These are phyloP conservation scores for Aspergillus avenaceus DNA, from an alignment of 495 filamentous ascomycete species.

Conservation along the genomic window DNA sequence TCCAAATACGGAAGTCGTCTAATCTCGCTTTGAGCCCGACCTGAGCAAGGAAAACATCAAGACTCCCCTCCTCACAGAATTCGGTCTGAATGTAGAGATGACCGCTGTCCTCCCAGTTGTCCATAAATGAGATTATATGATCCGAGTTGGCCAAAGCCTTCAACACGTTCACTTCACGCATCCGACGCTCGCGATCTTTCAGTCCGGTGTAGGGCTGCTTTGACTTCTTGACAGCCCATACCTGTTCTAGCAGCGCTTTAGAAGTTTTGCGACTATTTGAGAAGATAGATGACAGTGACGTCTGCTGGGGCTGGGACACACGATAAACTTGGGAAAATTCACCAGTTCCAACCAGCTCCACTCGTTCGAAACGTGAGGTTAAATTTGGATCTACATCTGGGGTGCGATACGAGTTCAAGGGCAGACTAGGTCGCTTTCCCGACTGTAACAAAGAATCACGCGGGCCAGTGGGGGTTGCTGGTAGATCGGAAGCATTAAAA, in stretches of 20 bases:
- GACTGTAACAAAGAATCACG: constrained; percentile 54
- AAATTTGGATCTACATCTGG: constrained; percentile 68
- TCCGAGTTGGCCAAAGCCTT: constrained; percentile 67
- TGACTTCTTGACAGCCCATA: constrained; percentile 92
- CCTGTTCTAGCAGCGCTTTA: constrained; percentile 43
- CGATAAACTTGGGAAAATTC: constrained; percentile 92
- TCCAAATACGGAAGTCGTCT: constrained; percentile 98
- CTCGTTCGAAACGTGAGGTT: constrained; percentile 66
- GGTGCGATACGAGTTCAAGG: constrained; percentile 51
- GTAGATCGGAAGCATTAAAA: constrained; percentile 46
- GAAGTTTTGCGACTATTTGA: constrained; percentile 37
- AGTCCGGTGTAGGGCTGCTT: constrained; percentile 70
- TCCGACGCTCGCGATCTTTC: constrained; percentile 70
- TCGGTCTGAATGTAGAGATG: constrained; percentile 96
- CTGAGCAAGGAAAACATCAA: constrained; percentile 74
- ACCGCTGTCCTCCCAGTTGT: constrained; percentile 77
- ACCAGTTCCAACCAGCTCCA: constrained; percentile 74
- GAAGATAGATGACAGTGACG: constrained; percentile 42
- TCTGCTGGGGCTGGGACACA: constrained; percentile 53
- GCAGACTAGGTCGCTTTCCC: constrained; percentile 45
- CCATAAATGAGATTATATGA: constrained; percentile 75
- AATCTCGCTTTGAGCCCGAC: constrained; percentile 78
- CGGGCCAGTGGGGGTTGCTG: constrained; percentile 76
- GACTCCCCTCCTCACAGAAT: constrained; percentile 86
- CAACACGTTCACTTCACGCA: constrained; percentile 76